phyloP scores from a whole-genome alignment of 176 grass and related monocot species.

The Oryza punctata region DNA sequence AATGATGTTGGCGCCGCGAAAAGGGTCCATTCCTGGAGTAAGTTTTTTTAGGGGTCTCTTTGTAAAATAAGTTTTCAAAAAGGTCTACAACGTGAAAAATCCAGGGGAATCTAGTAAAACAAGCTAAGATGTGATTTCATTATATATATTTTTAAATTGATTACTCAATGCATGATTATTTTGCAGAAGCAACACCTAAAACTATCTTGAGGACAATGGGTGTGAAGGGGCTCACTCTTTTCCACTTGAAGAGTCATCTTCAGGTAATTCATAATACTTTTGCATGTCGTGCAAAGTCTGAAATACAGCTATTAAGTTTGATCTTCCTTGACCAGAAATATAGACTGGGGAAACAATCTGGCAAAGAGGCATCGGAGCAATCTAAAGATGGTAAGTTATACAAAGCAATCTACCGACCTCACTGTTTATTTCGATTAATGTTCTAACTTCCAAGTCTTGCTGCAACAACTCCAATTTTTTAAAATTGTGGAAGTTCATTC shows the following conservation, averaged over 20 bases:
- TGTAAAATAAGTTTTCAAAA: no score
- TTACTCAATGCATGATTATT: constrained; percentile 15
- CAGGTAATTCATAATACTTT: constrained; percentile 55
- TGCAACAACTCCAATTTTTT: background rate
- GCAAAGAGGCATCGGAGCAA: constrained; percentile 79
- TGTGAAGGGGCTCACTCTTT: constrained; percentile 94
- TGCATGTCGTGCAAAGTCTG: background rate
- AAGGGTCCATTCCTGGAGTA: no score
- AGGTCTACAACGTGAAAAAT: no score
- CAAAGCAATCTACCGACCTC: constrained; percentile 1
- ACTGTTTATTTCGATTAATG: constrained; percentile 1
- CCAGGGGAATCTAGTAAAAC: background rate
- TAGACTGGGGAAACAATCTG: constrained; percentile 94
- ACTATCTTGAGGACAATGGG: constrained; percentile 99
- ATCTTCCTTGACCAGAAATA: constrained; percentile 75
- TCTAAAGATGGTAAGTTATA: constrained; percentile 87
- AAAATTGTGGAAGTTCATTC: background rate
- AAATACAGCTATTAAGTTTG: constrained; percentile 6
- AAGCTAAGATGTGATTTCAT: background rate
- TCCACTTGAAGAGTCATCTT: constrained; percentile 99
- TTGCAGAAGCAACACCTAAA: constrained; percentile 96
- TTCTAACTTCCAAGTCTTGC: background rate
- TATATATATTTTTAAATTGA: background rate
- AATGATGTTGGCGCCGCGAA: no score
- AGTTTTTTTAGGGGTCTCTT: no score